phyloP scores from a whole-genome alignment of 192 early-diverging fungal genomes.

The Coemansia interrupta region DNA sequence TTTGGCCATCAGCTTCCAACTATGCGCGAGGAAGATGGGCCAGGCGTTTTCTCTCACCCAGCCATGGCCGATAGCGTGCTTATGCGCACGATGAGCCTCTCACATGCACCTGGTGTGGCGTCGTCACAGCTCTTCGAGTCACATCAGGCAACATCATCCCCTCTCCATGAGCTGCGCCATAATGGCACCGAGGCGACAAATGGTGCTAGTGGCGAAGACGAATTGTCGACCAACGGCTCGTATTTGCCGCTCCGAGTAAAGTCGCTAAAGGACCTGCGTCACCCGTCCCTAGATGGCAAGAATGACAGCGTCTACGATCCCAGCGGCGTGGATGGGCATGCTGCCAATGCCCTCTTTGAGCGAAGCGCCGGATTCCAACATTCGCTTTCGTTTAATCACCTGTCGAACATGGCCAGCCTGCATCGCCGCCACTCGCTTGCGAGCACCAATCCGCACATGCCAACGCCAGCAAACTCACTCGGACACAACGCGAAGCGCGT shows the following conservation, averaged over 20 bases:
- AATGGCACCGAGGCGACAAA: not conserved
- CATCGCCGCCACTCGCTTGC: conserved; percentile 46
- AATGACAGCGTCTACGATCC: conserved; percentile 1
- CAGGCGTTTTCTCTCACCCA: conserved; percentile 7
- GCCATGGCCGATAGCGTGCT: conserved; percentile 17
- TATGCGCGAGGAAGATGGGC: conserved; percentile 43
- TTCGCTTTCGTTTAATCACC: conserved; percentile 18
- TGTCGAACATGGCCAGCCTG: conserved; percentile 23
- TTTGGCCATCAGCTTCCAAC: conserved; percentile 39
- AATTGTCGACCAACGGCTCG: not conserved
- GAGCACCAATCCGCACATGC: conserved; percentile 17
- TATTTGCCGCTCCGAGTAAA: conserved; percentile 28
- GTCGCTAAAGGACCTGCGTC: conserved; percentile 41
- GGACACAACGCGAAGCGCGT: not conserved
- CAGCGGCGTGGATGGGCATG: conserved; percentile 7
- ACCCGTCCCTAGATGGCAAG: conserved; percentile 25
- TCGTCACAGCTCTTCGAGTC: not conserved
- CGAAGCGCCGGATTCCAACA: conserved; percentile 20
- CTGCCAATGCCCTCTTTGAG: conserved; percentile 26
- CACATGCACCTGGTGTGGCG: conserved; percentile 4
- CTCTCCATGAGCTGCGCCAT: conserved; percentile 5
- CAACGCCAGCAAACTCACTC: conserved; percentile 3
- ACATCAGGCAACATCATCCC: conserved; percentile 12
- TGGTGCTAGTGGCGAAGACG: conserved; percentile 6
- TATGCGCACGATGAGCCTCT: conserved; percentile 41